Evolutionary conservation across 2,329 filamentous ascomycete species (phyloP), one percentile per base, ranked within the genome.

Genomic region (Rhytidhysteron rufulum): DNA sequence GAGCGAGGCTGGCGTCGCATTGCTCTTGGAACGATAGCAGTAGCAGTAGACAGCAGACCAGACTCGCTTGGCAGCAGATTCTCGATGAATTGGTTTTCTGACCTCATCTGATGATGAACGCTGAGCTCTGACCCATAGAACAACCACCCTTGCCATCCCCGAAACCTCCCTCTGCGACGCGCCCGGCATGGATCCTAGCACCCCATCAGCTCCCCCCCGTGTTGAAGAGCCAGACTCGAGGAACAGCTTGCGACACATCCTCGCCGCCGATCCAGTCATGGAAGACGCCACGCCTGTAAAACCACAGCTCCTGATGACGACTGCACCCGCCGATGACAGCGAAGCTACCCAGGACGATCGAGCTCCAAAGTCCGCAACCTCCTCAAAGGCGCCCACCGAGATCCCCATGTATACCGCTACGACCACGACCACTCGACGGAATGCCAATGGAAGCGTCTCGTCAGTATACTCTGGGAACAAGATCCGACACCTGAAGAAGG

Each of bases 401-500:
- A 46, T 48, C 21, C 58, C 66, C 20, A 56, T 65, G 51, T 73
- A 73, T 54, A 72, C 69, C n/a, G 69, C 71, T 5, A 73, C 68
- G 11, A 70, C 71, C 3, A 69, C 69, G 3, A 72, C 69, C 36
- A 80, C 75, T 31, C 68, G 79, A 46, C 78, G 78, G 49, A 81
- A 82, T 62, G 76, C 79, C 20, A 82, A 80, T 55, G 80, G 79
- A 40, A 82, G 77, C 39, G 80, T 83, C 37, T 80, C 79, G 4
- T 82, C 79, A 0, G 80, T 83, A 17, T 83, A 82, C 58, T 82
- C 79, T 16, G 80, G 80, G 17, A 83, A 82, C 61, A 94, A 93
- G 70, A 88, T 94, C 42, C 72, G 85, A 39, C 87, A 93, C 62
- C 69, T 94, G 38, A 94, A 94, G 68, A 93, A 93, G 65, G 86